These are phyloP conservation scores for Parasarocladium wereldwijsianum DNA, from an alignment of 2,329 filamentous ascomycete species.

Conservation along the genomic window DNA sequence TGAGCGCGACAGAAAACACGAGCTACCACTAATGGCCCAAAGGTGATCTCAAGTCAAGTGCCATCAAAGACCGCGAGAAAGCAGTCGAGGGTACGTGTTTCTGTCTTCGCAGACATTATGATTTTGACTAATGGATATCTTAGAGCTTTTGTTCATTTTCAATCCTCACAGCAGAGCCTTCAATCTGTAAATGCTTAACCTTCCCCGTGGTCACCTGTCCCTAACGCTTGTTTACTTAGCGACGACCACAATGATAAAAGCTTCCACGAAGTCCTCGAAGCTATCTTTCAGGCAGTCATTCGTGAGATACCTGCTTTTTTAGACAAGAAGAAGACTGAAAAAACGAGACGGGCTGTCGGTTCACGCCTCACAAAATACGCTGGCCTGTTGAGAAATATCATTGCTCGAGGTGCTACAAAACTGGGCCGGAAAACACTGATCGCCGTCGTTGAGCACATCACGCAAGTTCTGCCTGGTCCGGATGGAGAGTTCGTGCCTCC, in stretches of 20 bases:
- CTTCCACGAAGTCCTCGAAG: slow-evolving; percentile 72
- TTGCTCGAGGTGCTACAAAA: slow-evolving; percentile 52
- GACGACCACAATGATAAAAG: slow-evolving; percentile 52
- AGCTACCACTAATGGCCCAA: slow-evolving; percentile 5
- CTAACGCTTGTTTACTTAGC: slow-evolving; percentile 11
- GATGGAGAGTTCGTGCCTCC: slow-evolving; percentile 52
- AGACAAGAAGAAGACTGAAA: slow-evolving; percentile 32
- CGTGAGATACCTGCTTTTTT: slow-evolving; percentile 53
- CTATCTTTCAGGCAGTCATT: slow-evolving; percentile 55
- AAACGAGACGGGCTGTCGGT: slow-evolving; percentile 30
- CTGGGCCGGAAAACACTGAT: slow-evolving; percentile 67
- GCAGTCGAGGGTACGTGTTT: slow-evolving; percentile 23
- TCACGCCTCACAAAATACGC: slow-evolving; percentile 54
- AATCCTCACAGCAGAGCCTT: slow-evolving; percentile 18
- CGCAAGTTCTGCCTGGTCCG: slow-evolving; percentile 50
- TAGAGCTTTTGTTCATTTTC: not conserved
- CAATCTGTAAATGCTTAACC: slow-evolving; percentile 18
- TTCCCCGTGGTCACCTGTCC: slow-evolving; percentile 5
- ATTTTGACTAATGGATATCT: not conserved
- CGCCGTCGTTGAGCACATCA: slow-evolving; percentile 68
- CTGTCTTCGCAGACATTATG: not conserved
- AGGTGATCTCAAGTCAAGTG: slow-evolving; percentile 20
- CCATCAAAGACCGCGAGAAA: slow-evolving; percentile 22
- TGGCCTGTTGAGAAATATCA: slow-evolving; percentile 53
- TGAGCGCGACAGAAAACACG: too few species aligned